Conservation (phyloP, 352 stramenopile species). For the Phytophthora megakarya region DNA sequence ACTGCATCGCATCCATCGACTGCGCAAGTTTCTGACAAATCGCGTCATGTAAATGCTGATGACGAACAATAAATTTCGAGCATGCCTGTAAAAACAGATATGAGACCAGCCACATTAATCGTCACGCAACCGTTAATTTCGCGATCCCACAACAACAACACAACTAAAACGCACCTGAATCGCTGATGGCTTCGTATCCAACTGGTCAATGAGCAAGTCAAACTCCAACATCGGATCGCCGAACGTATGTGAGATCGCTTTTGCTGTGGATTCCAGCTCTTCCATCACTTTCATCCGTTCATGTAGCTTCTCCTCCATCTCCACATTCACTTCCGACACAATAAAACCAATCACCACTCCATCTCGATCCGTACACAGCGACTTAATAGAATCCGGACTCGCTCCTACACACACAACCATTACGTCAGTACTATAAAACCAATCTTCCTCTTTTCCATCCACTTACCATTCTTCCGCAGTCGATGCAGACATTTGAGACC, state of each 20-base stretch:
- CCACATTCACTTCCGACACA: constrained; percentile 85
- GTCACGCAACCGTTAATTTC: constrained; percentile 8
- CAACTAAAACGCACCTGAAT: constrained; percentile 66
- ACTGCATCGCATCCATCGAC: constrained; percentile 66
- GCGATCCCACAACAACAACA: constrained; percentile 2
- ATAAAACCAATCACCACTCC: constrained; percentile 89
- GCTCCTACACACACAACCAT: constrained; percentile 46
- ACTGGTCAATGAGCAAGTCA: constrained; percentile 82
- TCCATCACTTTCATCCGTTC: constrained; percentile 82
- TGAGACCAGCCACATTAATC: neutral
- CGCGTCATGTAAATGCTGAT: constrained; percentile 69
- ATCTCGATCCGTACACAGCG: constrained; percentile 81
- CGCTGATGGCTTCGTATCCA: constrained; percentile 83
- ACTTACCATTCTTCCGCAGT: constrained; percentile 78
- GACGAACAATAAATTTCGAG: constrained; percentile 85
- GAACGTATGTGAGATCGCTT: constrained; percentile 79
- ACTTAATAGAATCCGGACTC: constrained; percentile 83
- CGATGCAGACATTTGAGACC: constrained; percentile 81
- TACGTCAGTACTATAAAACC: neutral
- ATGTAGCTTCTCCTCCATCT: constrained; percentile 81
- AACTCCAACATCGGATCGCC: constrained; percentile 88
- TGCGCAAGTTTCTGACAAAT: constrained; percentile 74
- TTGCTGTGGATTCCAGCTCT: constrained; percentile 72
- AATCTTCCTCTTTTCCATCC: neutral
- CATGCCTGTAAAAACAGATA: constrained; percentile 54